A percentile compares a stretch with the other conserved stretches of the same genome.
These are phyloP conservation scores for Fagopyrum esculentum DNA, from an alignment of 148 eudicot species.

Conservation along the genomic window DNA sequence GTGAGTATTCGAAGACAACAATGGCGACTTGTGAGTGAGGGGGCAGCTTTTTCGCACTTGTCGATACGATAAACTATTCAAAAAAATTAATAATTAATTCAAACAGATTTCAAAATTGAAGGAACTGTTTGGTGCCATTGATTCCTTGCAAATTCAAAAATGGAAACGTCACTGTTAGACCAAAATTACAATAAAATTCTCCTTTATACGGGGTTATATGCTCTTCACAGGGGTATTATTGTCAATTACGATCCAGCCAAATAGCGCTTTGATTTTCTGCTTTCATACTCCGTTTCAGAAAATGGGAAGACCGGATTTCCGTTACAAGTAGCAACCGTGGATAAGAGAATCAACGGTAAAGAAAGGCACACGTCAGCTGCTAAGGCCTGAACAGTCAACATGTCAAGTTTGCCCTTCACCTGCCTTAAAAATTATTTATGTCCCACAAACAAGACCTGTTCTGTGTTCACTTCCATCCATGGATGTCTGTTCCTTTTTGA, in stretches of 20 bases:
- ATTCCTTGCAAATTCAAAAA: background rate
- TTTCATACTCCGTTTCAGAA: background rate
- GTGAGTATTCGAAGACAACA: background rate
- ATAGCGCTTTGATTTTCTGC: background rate
- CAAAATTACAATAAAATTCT: background rate
- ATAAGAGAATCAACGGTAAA: background rate
- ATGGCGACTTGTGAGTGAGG: background rate
- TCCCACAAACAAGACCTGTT: background rate
- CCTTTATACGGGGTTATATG: background rate
- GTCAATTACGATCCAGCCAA: background rate
- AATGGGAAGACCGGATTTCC: background rate
- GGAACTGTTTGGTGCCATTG: background rate
- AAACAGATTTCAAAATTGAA: background rate
- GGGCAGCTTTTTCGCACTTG: constrained; percentile 1
- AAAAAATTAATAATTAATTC: background rate
- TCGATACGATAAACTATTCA: background rate
- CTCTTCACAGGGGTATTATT: background rate
- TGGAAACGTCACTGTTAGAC: background rate
- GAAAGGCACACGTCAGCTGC: background rate
- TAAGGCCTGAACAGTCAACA: background rate
- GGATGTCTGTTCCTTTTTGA: background rate
- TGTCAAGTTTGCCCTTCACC: no score
- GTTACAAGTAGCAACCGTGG: background rate
- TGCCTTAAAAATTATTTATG: background rate
- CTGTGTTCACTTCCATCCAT: background rate